A percentile compares a stretch with the other conserved stretches of the same genome.
Conservation (phyloP, 192 early-diverging fungal species). For the Coemansia sp. region DNA sequence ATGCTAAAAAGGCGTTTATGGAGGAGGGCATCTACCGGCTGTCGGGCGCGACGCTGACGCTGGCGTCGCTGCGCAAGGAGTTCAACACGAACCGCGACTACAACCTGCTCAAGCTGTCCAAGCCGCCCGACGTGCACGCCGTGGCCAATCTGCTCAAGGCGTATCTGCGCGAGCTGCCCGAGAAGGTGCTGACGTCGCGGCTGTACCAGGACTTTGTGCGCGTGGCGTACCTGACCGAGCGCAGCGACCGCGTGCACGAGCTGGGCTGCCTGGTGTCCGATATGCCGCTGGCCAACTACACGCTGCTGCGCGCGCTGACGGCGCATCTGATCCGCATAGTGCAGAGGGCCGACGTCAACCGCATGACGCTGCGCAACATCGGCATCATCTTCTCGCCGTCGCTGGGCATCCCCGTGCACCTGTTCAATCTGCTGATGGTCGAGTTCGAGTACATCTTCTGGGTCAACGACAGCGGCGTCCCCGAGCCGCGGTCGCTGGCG, state of each 20-base stretch:
- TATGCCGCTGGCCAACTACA: conserved; percentile 88
- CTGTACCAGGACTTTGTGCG: conserved; percentile 79
- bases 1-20: conserved; percentile 78
- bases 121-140: conserved; percentile 88
- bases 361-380: conserved; percentile 94
- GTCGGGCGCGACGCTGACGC: conserved; percentile 71
- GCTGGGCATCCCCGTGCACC: conserved; percentile 84
- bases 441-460: conserved; percentile 86
- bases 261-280: conserved; percentile 72
- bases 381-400: conserved; percentile 96
- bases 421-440: conserved; percentile 89
- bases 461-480: conserved; percentile 63
- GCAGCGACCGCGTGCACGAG: conserved; percentile 77
- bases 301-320: conserved; percentile 77
- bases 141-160: conserved; percentile 90
- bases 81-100: conserved; percentile 67
- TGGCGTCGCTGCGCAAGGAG: conserved; percentile 71
- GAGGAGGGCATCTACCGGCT: conserved; percentile 97
- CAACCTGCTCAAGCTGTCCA: conserved; percentile 48
- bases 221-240: conserved; percentile 77
- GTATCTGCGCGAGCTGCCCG: conserved; percentile 85
- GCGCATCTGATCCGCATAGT: conserved; percentile 91
- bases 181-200: conserved; percentile 85
- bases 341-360: conserved; percentile 75
- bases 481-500: conserved; percentile 45